Evolutionary conservation across 306 rosid species (phyloP), one percentile per base, ranked within the genome.

Genomic region (Vicia villosa): DNA sequence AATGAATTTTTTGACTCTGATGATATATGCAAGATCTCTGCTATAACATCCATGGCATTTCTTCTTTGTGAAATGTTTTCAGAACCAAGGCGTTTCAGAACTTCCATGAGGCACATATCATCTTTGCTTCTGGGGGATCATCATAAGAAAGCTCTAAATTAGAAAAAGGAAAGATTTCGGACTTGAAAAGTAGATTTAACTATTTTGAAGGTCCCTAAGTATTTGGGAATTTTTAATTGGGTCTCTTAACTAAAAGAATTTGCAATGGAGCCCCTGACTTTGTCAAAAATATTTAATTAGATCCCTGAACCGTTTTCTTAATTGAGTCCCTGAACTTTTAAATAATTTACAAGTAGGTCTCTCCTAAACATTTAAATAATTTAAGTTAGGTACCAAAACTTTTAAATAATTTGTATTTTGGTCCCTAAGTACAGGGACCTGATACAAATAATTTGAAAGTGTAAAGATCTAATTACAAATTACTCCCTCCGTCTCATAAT

Each of bases 11-110:
- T 64, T 74, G 87, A 71, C 68, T 80, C 79, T 45, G 84, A 76
- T 37, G 86, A 79, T 65, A 76, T 68, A 69, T 67, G 81, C 71
- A 93, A 63, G 63, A 90, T 76, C 73, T 88, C 90, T 65, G 90
- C 83, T 69, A 90, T 66, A 77, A 93, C 96, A 74, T 88, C 94
- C 81, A 93, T 72, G 12, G 94, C 96, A 84, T 90, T 90, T 78
- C 87, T 85, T 79, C 97, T 89, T 77, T 86, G 96, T 32, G 79
- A 76, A 83, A 79, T 52, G 73, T 77, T 79, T 78, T 73, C 89
- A 49, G 89, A 83, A 79, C 81, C 69, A 76, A 90, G 87, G 26
- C 84, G 87, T 79, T 86, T 72, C 17, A 93, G 74, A 76, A 93
- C 84, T 90, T 88, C 96, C 80, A 74, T 61, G 64, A 90, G 80